These are phyloP conservation scores for Pyrenochaeta sp. DNA, from an alignment of 2,329 filamentous ascomycete species.

Conservation along the genomic window DNA sequence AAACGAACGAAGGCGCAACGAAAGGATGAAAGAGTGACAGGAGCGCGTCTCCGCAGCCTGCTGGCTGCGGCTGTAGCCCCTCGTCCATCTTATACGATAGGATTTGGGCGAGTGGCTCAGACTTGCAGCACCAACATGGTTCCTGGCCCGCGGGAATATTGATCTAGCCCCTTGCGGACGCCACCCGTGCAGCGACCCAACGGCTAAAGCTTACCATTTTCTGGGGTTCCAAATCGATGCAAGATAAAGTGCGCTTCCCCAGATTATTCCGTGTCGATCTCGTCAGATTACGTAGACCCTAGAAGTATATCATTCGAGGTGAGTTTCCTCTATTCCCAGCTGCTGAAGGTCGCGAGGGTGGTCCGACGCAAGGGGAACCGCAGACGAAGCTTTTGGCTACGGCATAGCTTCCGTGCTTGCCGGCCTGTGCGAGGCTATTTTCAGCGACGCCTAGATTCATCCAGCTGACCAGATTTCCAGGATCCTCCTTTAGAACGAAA, in stretches of 20 bases:
- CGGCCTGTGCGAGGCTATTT: constrained; percentile 1
- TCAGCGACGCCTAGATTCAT: neutral
- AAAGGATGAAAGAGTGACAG: neutral
- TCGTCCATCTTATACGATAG: neutral
- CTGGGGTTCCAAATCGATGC: neutral
- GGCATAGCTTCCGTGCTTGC: neutral
- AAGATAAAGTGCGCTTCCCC: neutral
- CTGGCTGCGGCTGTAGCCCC: neutral
- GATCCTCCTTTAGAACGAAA: neutral
- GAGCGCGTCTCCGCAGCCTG: neutral
- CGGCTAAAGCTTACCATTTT: constrained; percentile 2
- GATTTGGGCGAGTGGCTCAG: neutral
- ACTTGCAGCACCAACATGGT: neutral
- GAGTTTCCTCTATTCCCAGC: neutral
- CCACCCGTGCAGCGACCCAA: neutral
- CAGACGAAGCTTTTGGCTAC: neutral
- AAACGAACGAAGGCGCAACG: neutral
- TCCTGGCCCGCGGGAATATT: neutral
- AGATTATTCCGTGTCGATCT: neutral
- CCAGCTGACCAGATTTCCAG: neutral
- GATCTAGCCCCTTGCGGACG: neutral
- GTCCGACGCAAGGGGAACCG: neutral
- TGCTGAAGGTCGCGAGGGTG: neutral
- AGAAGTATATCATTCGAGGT: neutral
- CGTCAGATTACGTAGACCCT: neutral